Percentiles rank a stretch among this genome's conserved stretches.
Conservation (phyloP, 1,284 basidiomycete genomes). For the Ceratobasidium sp. region DNA sequence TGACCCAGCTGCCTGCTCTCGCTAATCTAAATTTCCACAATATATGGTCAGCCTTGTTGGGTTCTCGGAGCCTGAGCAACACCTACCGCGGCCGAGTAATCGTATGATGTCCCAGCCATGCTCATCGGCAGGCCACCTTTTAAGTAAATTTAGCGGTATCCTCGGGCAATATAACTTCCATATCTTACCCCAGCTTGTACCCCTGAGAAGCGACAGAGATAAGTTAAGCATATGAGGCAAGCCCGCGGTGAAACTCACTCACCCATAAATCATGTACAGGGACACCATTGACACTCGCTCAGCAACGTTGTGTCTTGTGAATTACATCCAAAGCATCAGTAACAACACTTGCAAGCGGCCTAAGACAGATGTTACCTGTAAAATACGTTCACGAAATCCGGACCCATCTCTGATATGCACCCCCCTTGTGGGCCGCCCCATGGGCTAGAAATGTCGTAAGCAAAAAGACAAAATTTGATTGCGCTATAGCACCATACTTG, state of each 20-base stretch:
- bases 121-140: slow-evolving; percentile 40
- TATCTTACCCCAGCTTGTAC: slow-evolving; percentile 45
- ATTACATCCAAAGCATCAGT: too few relatives aligned
- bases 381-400: slow-evolving; percentile 46
- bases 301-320: slow-evolving; percentile 44
- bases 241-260: neutral
- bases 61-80: neutral
- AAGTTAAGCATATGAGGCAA: too few relatives aligned
- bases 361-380: slow-evolving; percentile 18
- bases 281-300: slow-evolving; percentile 45
- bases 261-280: slow-evolving; percentile 44
- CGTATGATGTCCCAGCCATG: slow-evolving; percentile 45
- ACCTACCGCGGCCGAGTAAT: slow-evolving; percentile 41
- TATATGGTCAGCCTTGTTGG: neutral
- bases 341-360: too few relatives aligned
- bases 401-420: slow-evolving; percentile 34
- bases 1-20: slow-evolving; percentile 43
- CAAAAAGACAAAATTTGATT: neutral
- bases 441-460: slow-evolving; percentile 1
- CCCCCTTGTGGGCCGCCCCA: slow-evolving; percentile 48
- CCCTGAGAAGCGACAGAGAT: neutral
- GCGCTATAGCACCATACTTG: slow-evolving; percentile 20
- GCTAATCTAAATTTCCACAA: slow-evolving; percentile 6
- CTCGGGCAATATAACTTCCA: neutral
- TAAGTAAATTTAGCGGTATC: too few relatives aligned